Conservation (phyloP, 495 filamentous ascomycete species). For the Thermothielavioides terrestris region DNA sequence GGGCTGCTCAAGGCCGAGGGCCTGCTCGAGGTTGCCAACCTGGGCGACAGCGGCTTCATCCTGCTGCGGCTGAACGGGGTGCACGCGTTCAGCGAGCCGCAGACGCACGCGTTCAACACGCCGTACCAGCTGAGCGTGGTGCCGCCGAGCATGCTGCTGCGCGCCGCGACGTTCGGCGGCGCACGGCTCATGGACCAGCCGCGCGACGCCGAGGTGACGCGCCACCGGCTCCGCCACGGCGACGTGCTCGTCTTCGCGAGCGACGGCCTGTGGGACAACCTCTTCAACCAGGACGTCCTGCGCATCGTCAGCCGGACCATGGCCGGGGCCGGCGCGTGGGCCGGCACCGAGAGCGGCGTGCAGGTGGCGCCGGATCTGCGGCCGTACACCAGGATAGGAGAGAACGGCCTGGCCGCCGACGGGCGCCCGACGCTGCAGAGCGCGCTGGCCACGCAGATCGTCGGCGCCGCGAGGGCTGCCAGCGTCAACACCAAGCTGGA, state of each 20-base stretch:
- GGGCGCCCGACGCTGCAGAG: slow-evolving; percentile 54
- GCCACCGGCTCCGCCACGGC: slow-evolving; percentile 69
- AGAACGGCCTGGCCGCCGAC: slow-evolving; percentile 6
- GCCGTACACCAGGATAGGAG: slow-evolving; percentile 41
- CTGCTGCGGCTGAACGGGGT: slow-evolving; percentile 76
- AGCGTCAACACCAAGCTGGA: slow-evolving; percentile 70
- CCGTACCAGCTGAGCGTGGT: slow-evolving; percentile 90
- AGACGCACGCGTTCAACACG: slow-evolving; percentile 96
- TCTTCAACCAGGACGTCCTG: slow-evolving; percentile 82
- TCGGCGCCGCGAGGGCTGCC: slow-evolving; percentile 70
- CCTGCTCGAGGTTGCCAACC: slow-evolving; percentile 74
- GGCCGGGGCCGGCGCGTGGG: slow-evolving; percentile 65
- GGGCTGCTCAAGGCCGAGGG: slow-evolving; percentile 64
- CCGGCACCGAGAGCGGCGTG: slow-evolving; percentile 49
- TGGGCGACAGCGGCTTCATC: slow-evolving; percentile 96
- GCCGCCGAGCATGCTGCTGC: slow-evolving; percentile 64
- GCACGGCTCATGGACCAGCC: slow-evolving; percentile 70
- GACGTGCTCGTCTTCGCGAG: slow-evolving; percentile 88
- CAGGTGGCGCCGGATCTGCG: slow-evolving; percentile 47
- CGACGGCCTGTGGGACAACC: slow-evolving; percentile 94
- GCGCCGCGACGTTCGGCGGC: slow-evolving; percentile 75
- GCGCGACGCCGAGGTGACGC: slow-evolving; percentile 70
- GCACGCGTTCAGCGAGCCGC: slow-evolving; percentile 69
- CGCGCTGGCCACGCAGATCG: slow-evolving; percentile 67
- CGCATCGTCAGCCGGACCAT: slow-evolving; percentile 68